Base-by-base conservation (phyloP, 176 grass and related monocot genomes). In the Coix lacrymajobi region DNA sequence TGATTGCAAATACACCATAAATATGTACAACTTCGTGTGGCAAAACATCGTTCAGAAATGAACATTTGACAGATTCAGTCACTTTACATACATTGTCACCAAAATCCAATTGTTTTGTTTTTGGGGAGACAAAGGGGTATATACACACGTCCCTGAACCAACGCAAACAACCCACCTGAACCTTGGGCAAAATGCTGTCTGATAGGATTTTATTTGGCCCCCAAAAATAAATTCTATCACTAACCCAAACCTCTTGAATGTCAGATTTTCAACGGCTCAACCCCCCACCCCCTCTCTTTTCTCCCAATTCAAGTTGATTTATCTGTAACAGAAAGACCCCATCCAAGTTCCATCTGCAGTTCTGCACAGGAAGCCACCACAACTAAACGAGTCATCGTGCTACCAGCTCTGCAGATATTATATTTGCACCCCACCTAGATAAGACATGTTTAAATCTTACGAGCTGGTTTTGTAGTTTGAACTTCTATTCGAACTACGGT, bases 21-120 rank as follows among this genome's bases (percentile, higher is more conserved):
- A 14, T 79, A 73, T 80, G 26, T 73, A 80, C 84, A 73, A 19
- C 39, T 80, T 46, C 9, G 33, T 65, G 29, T 77, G 39, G 15
- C 68, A 79, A 64, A 64, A 66, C 58, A 73, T 37, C 40, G 57
- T 67, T 66, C 8, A 44, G 7, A 8, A 65, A 24, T 24, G 25
- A 45, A 58, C 56, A 25, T 66, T 80, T 28, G 29, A 14, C 58
- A 32, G 57, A 73, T 62, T 46, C 49, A 62, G 64, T 38, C 64
- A 77, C 30, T 71, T 51, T 17, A 71, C 38, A 62, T 24, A 14
- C 11, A 48, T 3, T 8, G 48, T 64, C 43, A 86, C 69, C 84
- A 66, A 66, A 69, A 57, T 41, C 9, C 13, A 80, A 75, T 19
- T 43, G 45, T 22, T 49, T 49, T 52, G 31, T 29, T 75, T 63